Evolutionary conservation across 208 protist species (phyloP), one percentile per base, ranked within the genome.

Genomic region (Strigomonas galati): DNA sequence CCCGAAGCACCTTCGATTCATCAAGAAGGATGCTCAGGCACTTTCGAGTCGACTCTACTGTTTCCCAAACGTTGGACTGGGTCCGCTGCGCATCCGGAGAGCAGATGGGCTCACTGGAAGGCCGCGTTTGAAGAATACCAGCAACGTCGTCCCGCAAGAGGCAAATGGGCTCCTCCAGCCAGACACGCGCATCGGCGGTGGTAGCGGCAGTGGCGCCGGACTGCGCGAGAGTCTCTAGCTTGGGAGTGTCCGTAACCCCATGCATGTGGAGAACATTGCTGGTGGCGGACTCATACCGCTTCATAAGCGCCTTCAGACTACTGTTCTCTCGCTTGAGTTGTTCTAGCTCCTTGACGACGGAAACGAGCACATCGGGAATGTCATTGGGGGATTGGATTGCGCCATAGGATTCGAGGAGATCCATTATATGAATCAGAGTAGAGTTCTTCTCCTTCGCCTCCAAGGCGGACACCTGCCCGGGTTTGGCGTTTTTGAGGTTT

Each of bases 361-460:
- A 64, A 6, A 82, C 61, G 31, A 87, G 70, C 4, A 89, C 72
- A 32, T 64, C 37, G 2, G 78, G 75, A n/a, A 75, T 69, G 31
- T 79, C 72, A 2, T 67, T 43, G 17, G 76, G 66, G 19, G 67
- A 53, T 23, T 57, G n/a, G 37, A 81, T 75, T 5, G 66, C 21
- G 9, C 80, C 80, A 40, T 85, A 85, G 14, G 54, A 58, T 43
- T 79, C 81, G 23, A 92, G 72, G 24, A 92, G 78, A 40, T 92
- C 82, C 58, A 62, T 62, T 21, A 62, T 62, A 12, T 62, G 58
- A 7, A 10, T 62, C 32, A 62, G 37, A 14, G 58, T 43, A 26
- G 58, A 23, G 14, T 49, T 49, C 7, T 46, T 46, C 14, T 17
- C 40, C 15, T 1, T 46, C 15, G 40, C 15, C 40, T 46, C 40